phyloP scores from a whole-genome alignment of 352 stramenopile species.

The Pythium angustatum region DNA sequence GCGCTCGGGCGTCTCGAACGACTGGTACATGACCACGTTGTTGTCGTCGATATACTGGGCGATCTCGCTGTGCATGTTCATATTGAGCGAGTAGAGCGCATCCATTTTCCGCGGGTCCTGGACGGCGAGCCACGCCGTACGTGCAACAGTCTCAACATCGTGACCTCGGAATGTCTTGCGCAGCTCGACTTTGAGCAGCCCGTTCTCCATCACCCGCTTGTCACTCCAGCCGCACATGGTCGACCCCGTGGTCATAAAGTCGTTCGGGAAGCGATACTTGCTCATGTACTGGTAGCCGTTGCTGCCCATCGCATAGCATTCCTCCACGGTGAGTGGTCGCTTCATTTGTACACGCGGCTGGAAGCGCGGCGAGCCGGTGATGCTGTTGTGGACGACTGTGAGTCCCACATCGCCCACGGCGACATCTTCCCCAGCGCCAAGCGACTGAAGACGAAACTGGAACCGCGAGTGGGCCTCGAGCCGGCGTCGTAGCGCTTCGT shows the following conservation, averaged over 20 bases:
- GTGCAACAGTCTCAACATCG: slow-evolving; percentile 19
- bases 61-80: slow-evolving; percentile 39
- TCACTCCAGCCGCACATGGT: slow-evolving; percentile 37
- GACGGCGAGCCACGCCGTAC: slow-evolving; percentile 31
- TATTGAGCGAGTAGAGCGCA: slow-evolving; percentile 34
- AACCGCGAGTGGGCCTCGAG: slow-evolving; percentile 30
- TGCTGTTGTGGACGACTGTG: slow-evolving; percentile 4
- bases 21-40: slow-evolving; percentile 44
- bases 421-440: slow-evolving; percentile 16
- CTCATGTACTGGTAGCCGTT: slow-evolving; percentile 34
- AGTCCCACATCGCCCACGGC: neutral
- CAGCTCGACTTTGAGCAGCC: slow-evolving; percentile 38
- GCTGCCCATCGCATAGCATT: slow-evolving; percentile 36
- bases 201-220: slow-evolving; percentile 35
- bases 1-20: slow-evolving; percentile 33
- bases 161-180: slow-evolving; percentile 28
- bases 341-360: slow-evolving; percentile 28
- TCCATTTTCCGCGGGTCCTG: slow-evolving; percentile 26
- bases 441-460: slow-evolving; percentile 34
- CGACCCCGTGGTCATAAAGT: slow-evolving; percentile 29
- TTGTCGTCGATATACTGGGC: slow-evolving; percentile 36
- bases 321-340: slow-evolving; percentile 28
- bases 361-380: slow-evolving; percentile 20
- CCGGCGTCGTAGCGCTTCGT: slow-evolving; percentile 24
- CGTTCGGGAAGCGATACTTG: slow-evolving; percentile 26